Evolutionary conservation across 1,139 yeast species (phyloP).

Genomic region (Groenewaldozyma sp.): DNA sequence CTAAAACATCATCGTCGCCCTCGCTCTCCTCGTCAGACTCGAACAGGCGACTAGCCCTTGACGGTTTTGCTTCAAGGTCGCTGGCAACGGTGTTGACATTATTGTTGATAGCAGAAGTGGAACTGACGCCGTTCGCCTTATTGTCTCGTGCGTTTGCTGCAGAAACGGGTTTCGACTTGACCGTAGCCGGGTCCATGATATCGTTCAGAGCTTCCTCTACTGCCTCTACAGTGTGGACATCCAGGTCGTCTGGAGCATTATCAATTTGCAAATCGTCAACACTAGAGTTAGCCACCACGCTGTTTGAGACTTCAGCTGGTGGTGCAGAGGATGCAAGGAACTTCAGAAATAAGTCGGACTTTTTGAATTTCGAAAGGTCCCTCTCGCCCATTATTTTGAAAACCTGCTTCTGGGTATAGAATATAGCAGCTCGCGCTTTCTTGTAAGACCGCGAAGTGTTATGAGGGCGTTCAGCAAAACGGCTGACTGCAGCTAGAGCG

Average conservation of each 20-base stretch:
- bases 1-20: conserved; percentile 4
- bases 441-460: conserved; percentile 11
- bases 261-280: conserved; percentile 24
- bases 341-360: conserved; percentile 40
- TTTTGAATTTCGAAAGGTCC: conserved; percentile 51
- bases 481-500: conserved; percentile 18
- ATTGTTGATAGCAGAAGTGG: background rate
- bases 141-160: background rate
- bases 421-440: conserved; percentile 47
- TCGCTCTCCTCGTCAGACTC: conserved; percentile 15
- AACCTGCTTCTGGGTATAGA: conserved; percentile 47
- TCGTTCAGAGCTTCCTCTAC: conserved; percentile 65
- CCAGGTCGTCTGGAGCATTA: conserved; percentile 6
- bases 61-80: background rate
- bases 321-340: conserved; percentile 29
- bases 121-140: background rate
- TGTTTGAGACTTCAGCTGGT: background rate
- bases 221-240: conserved; percentile 30
- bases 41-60: conserved; percentile 7
- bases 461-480: conserved; percentile 19
- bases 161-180: background rate
- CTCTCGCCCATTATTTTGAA: conserved; percentile 40
- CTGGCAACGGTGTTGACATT: background rate
- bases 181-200: conserved; percentile 35
- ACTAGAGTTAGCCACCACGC: conserved; percentile 9